These are phyloP conservation scores for Suillus fuscotomentosus DNA, from an alignment of 768 basidiomycete species.

Conservation along the genomic window DNA sequence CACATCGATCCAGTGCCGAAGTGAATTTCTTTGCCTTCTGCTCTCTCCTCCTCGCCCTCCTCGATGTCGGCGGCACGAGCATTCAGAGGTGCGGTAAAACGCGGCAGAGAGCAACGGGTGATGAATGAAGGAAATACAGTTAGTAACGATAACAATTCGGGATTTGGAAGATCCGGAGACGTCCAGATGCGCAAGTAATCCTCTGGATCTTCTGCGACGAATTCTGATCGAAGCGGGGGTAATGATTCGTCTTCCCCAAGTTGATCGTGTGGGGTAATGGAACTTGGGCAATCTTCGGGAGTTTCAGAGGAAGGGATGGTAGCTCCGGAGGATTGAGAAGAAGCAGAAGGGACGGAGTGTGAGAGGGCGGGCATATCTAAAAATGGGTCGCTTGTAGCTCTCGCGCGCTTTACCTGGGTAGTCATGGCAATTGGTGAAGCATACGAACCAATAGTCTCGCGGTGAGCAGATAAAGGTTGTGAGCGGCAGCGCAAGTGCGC, in stretches of 20 bases:
- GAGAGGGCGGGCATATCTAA: slow-evolving; percentile 66
- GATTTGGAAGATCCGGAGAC: slow-evolving; percentile 74
- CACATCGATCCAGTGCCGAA: slow-evolving; percentile 87
- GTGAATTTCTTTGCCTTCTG: slow-evolving; percentile 55
- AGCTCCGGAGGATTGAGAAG: slow-evolving; percentile 43
- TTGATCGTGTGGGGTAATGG: slow-evolving; percentile 31
- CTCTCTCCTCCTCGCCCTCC: slow-evolving; percentile 59
- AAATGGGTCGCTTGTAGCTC: slow-evolving; percentile 80
- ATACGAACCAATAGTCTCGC: slow-evolving; percentile 29
- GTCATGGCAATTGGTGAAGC: slow-evolving; percentile 40
- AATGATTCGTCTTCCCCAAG: slow-evolving; percentile 34
- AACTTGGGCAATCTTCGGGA: slow-evolving; percentile 42
- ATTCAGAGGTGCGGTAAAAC: slow-evolving; percentile 52
- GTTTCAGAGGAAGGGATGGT: slow-evolving; percentile 32
- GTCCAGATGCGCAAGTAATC: slow-evolving; percentile 78
- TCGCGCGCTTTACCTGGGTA: slow-evolving; percentile 57
- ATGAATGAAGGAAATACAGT: slow-evolving; percentile 79
- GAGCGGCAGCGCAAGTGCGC: slow-evolving; percentile 57
- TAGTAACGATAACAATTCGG: slow-evolving; percentile 67
- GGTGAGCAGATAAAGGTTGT: slow-evolving; percentile 44
- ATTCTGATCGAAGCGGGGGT: slow-evolving; percentile 32
- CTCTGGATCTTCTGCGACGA: slow-evolving; percentile 31
- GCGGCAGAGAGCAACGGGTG: slow-evolving; percentile 63
- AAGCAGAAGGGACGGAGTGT: slow-evolving; percentile 51
- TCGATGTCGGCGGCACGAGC: slow-evolving; percentile 58